phyloP scores from a whole-genome alignment of 495 filamentous ascomycete species.

The Glarea lozoyensis region DNA sequence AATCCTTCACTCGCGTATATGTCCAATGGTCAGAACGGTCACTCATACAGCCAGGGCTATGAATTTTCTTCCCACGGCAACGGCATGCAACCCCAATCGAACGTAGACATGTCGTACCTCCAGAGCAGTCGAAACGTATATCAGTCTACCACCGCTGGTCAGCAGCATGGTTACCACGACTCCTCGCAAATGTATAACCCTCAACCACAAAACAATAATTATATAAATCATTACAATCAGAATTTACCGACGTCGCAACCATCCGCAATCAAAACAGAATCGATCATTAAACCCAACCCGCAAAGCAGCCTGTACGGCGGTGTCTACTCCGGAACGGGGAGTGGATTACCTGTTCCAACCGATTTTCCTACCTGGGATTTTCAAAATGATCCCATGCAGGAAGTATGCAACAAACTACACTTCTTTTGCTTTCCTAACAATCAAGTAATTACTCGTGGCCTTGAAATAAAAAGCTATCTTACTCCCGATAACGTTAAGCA shows the following conservation, averaged over 20 bases:
- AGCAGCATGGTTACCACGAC: slow-evolving; percentile 39
- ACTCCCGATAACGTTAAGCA: slow-evolving; percentile 50
- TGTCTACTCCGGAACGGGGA: slow-evolving; percentile 30
- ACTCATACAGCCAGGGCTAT: slow-evolving; percentile 21
- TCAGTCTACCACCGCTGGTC: slow-evolving; percentile 37
- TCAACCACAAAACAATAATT: slow-evolving; percentile 51
- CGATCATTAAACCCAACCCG: slow-evolving; percentile 21
- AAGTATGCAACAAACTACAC: slow-evolving; percentile 41
- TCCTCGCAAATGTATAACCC: slow-evolving; percentile 69
- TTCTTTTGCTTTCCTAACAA: slow-evolving; percentile 44
- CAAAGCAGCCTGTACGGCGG: slow-evolving; percentile 32
- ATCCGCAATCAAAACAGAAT: slow-evolving; percentile 35
- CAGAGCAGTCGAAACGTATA: neutral
- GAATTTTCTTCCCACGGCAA: slow-evolving; percentile 19
- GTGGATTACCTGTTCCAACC: slow-evolving; percentile 20
- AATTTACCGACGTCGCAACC: slow-evolving; percentile 43
- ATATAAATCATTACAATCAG: slow-evolving; percentile 52
- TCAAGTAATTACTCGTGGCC: slow-evolving; percentile 24
- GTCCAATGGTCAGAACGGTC: slow-evolving; percentile 35
- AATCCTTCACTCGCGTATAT: slow-evolving; percentile 49
- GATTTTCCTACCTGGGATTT: slow-evolving; percentile 31
- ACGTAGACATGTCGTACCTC: slow-evolving; percentile 3
- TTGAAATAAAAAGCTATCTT: slow-evolving; percentile 39
- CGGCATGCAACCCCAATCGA: slow-evolving; percentile 15
- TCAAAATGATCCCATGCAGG: slow-evolving; percentile 38